Conservation (phyloP, 371 early-diverging fungal species). For the Chytridiales sp. region DNA sequence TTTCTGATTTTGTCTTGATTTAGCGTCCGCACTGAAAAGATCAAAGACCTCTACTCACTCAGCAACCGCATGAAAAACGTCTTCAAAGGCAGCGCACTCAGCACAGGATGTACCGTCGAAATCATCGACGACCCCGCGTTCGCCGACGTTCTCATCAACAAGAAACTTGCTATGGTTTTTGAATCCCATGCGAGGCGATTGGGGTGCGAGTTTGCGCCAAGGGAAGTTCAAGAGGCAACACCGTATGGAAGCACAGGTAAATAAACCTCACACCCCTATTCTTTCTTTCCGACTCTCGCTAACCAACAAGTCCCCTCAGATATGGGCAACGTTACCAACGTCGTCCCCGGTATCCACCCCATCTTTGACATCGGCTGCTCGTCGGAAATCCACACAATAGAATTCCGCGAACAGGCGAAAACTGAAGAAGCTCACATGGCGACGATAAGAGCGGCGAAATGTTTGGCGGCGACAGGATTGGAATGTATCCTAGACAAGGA, state of each 20-base stretch:
- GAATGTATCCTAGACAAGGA: slow-evolving; percentile 30
- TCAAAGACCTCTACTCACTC: slow-evolving; percentile 49
- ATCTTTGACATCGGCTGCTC: slow-evolving; percentile 60
- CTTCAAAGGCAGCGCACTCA: slow-evolving; percentile 63
- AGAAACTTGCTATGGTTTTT: slow-evolving; percentile 54
- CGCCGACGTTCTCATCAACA: slow-evolving; percentile 56
- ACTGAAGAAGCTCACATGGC: slow-evolving; percentile 62
- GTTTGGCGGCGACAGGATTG: slow-evolving; percentile 24
- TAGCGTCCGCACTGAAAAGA: slow-evolving; percentile 52
- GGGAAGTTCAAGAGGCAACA: slow-evolving; percentile 11
- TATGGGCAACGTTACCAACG: slow-evolving; percentile 70
- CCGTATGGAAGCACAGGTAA: slow-evolving; percentile 24
- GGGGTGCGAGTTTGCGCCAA: slow-evolving; percentile 18
- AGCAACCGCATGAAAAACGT: slow-evolving; percentile 51
- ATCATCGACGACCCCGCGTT: slow-evolving; percentile 54
- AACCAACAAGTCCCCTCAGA: slow-evolving; percentile 67
- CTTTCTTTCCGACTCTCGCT: too few species aligned
- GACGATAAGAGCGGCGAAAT: slow-evolving; percentile 53
- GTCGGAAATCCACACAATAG: slow-evolving; percentile 58
- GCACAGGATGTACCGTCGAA: slow-evolving; percentile 67
- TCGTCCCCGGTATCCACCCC: slow-evolving; percentile 54
- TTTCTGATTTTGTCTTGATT: neutral
- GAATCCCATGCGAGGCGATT: slow-evolving; percentile 51
- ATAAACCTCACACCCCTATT: neutral
- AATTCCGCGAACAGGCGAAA: slow-evolving; percentile 61